Base-by-base conservation (phyloP, 768 basidiomycete genomes). In the Strobilomyces confusus region DNA sequence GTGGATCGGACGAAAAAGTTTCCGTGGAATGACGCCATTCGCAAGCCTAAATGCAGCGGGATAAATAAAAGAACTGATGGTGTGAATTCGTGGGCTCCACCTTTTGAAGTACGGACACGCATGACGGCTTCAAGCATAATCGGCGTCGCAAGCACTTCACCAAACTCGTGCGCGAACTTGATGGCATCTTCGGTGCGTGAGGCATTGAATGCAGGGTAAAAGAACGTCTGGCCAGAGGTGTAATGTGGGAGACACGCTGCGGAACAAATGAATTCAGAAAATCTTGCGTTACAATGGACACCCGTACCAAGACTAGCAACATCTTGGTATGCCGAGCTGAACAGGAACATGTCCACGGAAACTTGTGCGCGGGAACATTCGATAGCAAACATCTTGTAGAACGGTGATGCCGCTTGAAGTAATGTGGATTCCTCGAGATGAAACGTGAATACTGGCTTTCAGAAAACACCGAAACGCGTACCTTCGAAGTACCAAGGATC, bases 1-100 rank as follows among this genome's bases (percentile, higher is more conserved):
- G 95, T 98, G 22, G 94, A 97, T 48, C 95, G 87, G 52, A 97
- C 92, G 67, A 98, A 98, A 77, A 98, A 97, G 75, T 98, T 98
- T 56, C 95, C 95, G 62, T 98, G 93, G 89, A 95, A 98, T 1
- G 92, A 90, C 8, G 94, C 86, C 93, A 98, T 92, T 46, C 94
- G 87, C 42, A 98, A 75, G 56, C 95, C 89, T 88, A 55, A 2
- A 51, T 30, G 49, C 12, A n/a, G 29, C 15, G 14, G 2, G 22
- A 2, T 49, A 49, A 53, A 53, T 48, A 14, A 44, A 34, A 13
- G 20, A 15, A 11, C 9, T 8, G 3, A 12, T 22, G 32, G 23
- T 41, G 30, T 12, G 34, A 19, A 38, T 38, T 12, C n/a, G n/a
- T n/a, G n/a, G 8, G 62, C 70, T 23, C n/a, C 54, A 91, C 91